Percentiles rank a stretch among this genome's conserved stretches.
Evolutionary conservation across 2,329 filamentous ascomycete genomes (phyloP).

Genomic region (Xylariaceae sp.): DNA sequence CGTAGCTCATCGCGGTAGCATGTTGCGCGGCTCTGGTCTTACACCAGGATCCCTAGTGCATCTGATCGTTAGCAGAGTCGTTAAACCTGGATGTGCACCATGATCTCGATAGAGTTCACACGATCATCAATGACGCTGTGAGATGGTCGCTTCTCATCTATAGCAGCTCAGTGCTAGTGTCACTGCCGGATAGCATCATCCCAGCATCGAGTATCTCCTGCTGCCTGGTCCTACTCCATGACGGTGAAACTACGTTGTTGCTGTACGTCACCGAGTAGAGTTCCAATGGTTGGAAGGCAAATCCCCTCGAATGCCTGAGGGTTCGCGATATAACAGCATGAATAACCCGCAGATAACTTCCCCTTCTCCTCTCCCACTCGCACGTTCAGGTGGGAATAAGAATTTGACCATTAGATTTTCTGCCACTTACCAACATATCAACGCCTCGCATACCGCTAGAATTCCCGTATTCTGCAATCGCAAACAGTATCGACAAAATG

Average conservation of each 20-base stretch:
- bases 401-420: background rate
- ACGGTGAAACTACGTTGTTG: slow-evolving; percentile 12
- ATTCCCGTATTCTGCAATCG: background rate
- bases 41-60: background rate
- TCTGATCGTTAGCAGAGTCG: background rate
- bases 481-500: slow-evolving; percentile 11
- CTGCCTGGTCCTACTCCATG: slow-evolving; percentile 2
- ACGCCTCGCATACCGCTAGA: background rate
- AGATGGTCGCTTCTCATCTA: background rate
- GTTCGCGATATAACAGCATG: slow-evolving; percentile 11
- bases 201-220: slow-evolving; percentile 4
- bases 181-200: slow-evolving; percentile 13
- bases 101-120: slow-evolving; percentile 11
- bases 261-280: background rate
- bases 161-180: slow-evolving; percentile 1
- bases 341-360: background rate
- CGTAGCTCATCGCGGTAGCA: background rate
- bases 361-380: background rate
- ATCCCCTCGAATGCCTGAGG: background rate
- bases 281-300: slow-evolving; percentile 7
- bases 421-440: background rate
- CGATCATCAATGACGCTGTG: background rate
- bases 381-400: background rate
- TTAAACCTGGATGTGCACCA: background rate
- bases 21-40: slow-evolving; percentile 1